A percentile compares a stretch with the other conserved stretches of the same genome.
phyloP scores from a whole-genome alignment of 768 basidiomycete species.

The Dentipellis sp. region DNA sequence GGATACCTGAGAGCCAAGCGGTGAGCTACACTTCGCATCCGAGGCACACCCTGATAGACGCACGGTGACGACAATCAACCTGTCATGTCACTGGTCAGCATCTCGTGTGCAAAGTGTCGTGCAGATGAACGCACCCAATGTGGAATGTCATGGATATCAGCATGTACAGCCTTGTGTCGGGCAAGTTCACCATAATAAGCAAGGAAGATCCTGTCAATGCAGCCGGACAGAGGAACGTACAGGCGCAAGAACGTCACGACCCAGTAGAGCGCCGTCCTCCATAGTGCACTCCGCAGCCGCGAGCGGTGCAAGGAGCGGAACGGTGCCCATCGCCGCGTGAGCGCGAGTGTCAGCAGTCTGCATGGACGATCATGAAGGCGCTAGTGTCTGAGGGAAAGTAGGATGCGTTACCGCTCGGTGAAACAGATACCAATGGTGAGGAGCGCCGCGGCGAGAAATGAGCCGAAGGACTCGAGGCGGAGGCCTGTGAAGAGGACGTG shows the following conservation, averaged over 20 bases:
- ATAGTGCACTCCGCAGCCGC: slow-evolving; percentile 36
- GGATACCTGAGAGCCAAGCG: slow-evolving; percentile 32
- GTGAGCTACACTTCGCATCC: neutral
- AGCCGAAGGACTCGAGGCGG: slow-evolving; percentile 36
- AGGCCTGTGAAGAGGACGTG: slow-evolving; percentile 34
- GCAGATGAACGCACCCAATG: slow-evolving; percentile 39
- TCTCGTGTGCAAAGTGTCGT: too few relatives aligned
- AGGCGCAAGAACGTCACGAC: slow-evolving; percentile 49
- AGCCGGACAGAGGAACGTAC: slow-evolving; percentile 29
- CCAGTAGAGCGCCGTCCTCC: slow-evolving; percentile 49
- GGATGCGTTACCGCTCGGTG: slow-evolving; percentile 39
- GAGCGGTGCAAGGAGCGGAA: slow-evolving; percentile 27
- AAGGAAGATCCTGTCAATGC: too few relatives aligned
- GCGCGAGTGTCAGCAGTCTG: slow-evolving; percentile 42
- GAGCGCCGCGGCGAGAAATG: slow-evolving; percentile 37
- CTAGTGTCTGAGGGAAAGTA: neutral
- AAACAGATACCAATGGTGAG: slow-evolving; percentile 41
- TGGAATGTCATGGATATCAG: slow-evolving; percentile 65
- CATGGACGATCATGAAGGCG: neutral
- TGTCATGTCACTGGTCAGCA: slow-evolving; percentile 12
- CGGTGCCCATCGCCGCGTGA: slow-evolving; percentile 43
- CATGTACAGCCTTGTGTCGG: slow-evolving; percentile 50
- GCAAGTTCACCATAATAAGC: neutral
- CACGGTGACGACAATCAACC: slow-evolving; percentile 43
- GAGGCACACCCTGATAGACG: slow-evolving; percentile 12